Conservation (phyloP, 2,329 filamentous ascomycete genomes). For the Microascus cirrosus region DNA sequence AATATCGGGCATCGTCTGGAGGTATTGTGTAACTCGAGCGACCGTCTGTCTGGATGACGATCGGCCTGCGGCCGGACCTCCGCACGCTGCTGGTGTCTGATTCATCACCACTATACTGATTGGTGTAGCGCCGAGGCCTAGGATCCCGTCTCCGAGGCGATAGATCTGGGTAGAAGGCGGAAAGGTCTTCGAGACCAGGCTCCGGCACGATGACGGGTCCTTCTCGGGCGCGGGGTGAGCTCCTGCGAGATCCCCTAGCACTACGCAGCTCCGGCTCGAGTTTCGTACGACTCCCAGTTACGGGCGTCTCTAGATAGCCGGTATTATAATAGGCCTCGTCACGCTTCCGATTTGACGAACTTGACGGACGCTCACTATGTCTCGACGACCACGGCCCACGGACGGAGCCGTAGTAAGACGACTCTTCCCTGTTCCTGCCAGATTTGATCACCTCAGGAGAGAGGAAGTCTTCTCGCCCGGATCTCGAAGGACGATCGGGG, state of each 20-base stretch:
- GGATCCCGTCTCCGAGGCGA: slow-evolving; percentile 1
- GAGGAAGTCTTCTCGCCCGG: slow-evolving; percentile 22
- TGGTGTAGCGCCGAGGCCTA: background rate
- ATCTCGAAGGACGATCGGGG: background rate
- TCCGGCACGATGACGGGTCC: background rate
- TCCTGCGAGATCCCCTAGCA: background rate
- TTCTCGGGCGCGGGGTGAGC: slow-evolving; percentile 1
- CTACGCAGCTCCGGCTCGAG: slow-evolving; percentile 6
- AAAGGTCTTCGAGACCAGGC: background rate
- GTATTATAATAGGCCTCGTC: slow-evolving; percentile 7
- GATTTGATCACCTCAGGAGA: slow-evolving; percentile 32
- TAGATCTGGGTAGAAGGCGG: background rate
- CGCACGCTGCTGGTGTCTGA: background rate
- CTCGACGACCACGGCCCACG: background rate
- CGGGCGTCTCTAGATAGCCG: slow-evolving; percentile 7
- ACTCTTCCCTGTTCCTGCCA: slow-evolving; percentile 28
- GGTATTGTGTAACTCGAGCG: background rate
- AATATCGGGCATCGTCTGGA: background rate
- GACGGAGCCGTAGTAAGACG: slow-evolving; percentile 17
- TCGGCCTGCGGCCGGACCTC: background rate
- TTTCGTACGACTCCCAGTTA: slow-evolving; percentile 13
- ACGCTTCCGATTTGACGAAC: background rate
- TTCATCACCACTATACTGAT: background rate
- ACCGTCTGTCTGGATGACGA: background rate
- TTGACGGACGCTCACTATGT: background rate